Evolutionary conservation across 1,139 yeast species (phyloP), one percentile per base, ranked within the genome.

Genomic region (Pneumocystis canis): DNA sequence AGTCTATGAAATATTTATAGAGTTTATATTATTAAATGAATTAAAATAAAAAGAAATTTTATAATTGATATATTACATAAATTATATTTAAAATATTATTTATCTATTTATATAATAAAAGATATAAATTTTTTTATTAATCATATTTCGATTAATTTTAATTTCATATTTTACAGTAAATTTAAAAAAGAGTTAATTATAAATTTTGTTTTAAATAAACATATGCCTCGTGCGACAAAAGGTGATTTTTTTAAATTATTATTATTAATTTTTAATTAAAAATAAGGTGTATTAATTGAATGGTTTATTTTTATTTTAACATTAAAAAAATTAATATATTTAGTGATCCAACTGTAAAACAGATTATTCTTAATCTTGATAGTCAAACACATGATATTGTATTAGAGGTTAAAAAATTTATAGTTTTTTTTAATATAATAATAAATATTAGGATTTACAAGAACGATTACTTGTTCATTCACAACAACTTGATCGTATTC

Each of bases 311-410:
- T 39, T 39, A 4, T 3, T n/a, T 39, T 18, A 3, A 39, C 16
- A 9, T 41, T 2, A 20, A 20, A 5, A 41, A 41, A 41, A 16
- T 20, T 41, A 25, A 41, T 20, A 25, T 3, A 25, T 20, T 11
- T 20, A 63, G 64, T 58, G 64, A 63, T 32, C 64, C 64, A 30
- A 63, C 64, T 4, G 64, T 63, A 25, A 60, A 60, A 31, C 64
- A 63, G 59, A 59, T 63, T 35, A 60, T 63, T 20, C 39, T 63
- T 54, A 63, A 63, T 57, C 59, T 63, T 25, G 64, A 63, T 31
- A 61, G 60, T 18, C 64, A 63, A 33, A 61, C 64, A 25, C 64
- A 63, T 58, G 61, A 61, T 40, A 63, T 63, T 47, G 60, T 63
- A 40, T 30, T 63, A n/a, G 64, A 63, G 30, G 64, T 39, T 32